These are phyloP conservation scores for Albizia julibrissin DNA, from an alignment of 306 rosid species.

Conservation along the genomic window DNA sequence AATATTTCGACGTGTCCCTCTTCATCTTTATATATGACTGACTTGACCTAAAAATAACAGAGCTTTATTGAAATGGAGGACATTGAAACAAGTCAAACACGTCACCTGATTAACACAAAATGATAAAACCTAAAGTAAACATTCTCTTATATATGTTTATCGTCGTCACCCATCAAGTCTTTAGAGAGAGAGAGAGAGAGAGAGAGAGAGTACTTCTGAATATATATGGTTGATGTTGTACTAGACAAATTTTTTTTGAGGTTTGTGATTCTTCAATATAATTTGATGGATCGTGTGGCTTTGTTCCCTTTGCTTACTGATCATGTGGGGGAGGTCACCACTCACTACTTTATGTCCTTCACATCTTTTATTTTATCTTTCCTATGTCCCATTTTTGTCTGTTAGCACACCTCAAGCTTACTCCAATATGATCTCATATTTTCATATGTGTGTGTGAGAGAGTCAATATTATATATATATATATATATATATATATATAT, in stretches of 20 bases:
- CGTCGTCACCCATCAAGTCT: background rate
- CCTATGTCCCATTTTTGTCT: conserved; percentile 51
- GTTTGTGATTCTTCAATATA: conserved; percentile 25
- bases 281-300: conserved; percentile 36
- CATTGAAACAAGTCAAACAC: conserved; percentile 24
- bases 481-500: background rate
- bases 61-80: background rate
- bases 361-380: background rate
- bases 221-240: conserved; percentile 25
- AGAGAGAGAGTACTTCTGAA: background rate
- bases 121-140: conserved; percentile 4
- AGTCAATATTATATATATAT: background rate
- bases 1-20: conserved; percentile 22
- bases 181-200: background rate
- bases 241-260: conserved; percentile 3
- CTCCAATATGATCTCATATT: conserved; percentile 59
- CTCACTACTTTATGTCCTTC: conserved; percentile 63
- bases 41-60: conserved; percentile 16
- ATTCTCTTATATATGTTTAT: background rate
- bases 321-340: conserved; percentile 56
- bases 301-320: conserved; percentile 22
- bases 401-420: conserved; percentile 66
- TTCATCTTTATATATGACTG: conserved; percentile 34
- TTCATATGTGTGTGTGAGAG: background rate
- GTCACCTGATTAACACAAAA: conserved; percentile 19